Base-by-base conservation (phyloP, 768 basidiomycete species). In the Neoboletus brunneissimus region DNA sequence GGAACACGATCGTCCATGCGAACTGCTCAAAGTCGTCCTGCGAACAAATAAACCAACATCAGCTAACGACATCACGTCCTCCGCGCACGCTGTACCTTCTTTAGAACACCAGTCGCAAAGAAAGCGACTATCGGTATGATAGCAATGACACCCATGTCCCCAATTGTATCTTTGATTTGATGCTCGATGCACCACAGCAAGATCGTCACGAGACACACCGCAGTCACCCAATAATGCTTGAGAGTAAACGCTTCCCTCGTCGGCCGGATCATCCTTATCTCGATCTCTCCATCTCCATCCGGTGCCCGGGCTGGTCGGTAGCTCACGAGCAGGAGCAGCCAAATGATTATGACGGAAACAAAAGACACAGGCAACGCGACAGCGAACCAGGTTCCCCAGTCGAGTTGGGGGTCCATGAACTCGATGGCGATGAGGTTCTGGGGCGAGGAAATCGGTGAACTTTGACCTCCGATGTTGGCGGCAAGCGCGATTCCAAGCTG, bases 141-240 rank as follows among this genome's bases (percentile, higher is more conserved):
- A 2, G 96, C 95, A 60, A 99, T 94, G 64, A 98, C 81, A 31
- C 97, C 97, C 95, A 98, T 99, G 70, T 98, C 94, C 1, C 97
- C 97, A 4, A 98, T 79, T 46, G 76, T 76, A 7, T 76, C 72
- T 67, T 95, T 84, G 51, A 98, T 83, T 65, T 76, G 72, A 66
- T 91, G 88, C 60, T 89, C 94, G 40, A 93, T 70, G 66, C 93
- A 95, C 95, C 96, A 98, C 52, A 98, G 73, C 7, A 64, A 80
- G 63, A 99, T 98, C 3, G 97, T 98, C 50, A 80, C 72, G 25
- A 94, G 58, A 62, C 91, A 94, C 27, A 99, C 86, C 53, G 86
- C 79, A 2, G 84, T 77, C 12, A 98, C 95, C 84, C 88, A 98
- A 66, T 85, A 97, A 71, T 99, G 97, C 69, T 90, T 91, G 46